phyloP scores from a whole-genome alignment of 179 eudicot genomes.

The Actinidia polygama region DNA sequence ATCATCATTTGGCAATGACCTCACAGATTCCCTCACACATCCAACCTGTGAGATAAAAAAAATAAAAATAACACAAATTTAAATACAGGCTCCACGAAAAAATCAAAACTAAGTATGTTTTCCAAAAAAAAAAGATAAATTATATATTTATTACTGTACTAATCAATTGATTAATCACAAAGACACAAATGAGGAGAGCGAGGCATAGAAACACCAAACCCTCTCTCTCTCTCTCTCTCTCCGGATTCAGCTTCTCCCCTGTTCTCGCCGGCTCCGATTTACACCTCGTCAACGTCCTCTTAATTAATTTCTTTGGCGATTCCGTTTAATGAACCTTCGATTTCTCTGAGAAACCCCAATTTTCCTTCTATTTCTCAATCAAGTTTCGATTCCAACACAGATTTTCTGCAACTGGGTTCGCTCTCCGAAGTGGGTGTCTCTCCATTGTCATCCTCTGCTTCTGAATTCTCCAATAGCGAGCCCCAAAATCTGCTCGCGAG shows the following conservation, averaged over 20 bases:
- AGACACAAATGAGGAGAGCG: too few relatives aligned
- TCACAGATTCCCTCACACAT: too few relatives aligned
- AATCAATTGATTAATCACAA: conserved; percentile 16
- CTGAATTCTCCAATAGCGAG: conserved; percentile 19
- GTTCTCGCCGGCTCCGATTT: conserved; percentile 78
- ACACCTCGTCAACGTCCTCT: conserved; percentile 47
- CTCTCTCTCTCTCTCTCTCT: too few relatives aligned
- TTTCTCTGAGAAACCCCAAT: conserved; percentile 21
- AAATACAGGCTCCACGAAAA: too few relatives aligned
- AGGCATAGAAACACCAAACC: too few relatives aligned
- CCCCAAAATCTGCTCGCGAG: conserved; percentile 53
- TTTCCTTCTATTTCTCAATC: conserved; percentile 14
- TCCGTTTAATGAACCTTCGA: conserved; percentile 13
- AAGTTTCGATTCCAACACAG: conserved; percentile 26
- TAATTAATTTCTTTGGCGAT: background rate
- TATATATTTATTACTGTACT: too few relatives aligned
- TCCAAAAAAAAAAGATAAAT: too few relatives aligned
- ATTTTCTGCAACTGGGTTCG: conserved; percentile 24
- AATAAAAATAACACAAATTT: too few relatives aligned
- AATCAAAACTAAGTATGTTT: too few relatives aligned
- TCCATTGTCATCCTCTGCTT: conserved; percentile 18
- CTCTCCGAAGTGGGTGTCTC: conserved; percentile 18
- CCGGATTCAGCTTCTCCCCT: conserved; percentile 40
- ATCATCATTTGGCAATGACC: too few relatives aligned
- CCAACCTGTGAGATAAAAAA: too few relatives aligned